Base-by-base conservation (phyloP, 306 rosid genomes). In the Acacia melanoxylon region DNA sequence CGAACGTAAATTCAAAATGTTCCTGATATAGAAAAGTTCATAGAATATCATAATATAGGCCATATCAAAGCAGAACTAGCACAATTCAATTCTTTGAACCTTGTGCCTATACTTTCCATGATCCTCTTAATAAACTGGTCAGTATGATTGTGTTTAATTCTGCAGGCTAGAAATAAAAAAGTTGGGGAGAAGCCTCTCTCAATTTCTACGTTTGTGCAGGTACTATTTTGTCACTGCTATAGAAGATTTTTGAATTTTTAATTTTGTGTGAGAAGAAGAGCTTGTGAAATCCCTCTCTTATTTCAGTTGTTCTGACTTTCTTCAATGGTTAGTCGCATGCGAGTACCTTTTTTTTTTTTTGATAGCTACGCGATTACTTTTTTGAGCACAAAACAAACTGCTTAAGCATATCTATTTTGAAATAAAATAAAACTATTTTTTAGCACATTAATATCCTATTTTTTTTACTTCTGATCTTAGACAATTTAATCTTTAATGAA, bases 171-270 rank as follows among this genome's bases (percentile, higher is more conserved):
- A 90, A 48, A 92, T 75, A 92, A 94, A 86, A 96, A 94, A 80
- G 99, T 96, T 66, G 99, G 99, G 88, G 99, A 96, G 91, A 96
- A 92, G 80, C 93, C 99, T 85, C 99, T 95, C 84, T 93, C 99
- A 59, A 29, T 96, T 82, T 92, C 98, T 68, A 88, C 93, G 68
- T 85, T 96, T 46, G 22, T 86, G 85, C 99, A 96, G 99, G 99
- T 96, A 88, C 71, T 68, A 70, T 22, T 37, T 67, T 41, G 10
- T 80, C 77, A 15, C 44, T 76, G 37, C 37, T 8, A 65, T 42
- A 5, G 49, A 54, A 20, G 40, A 42, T 70, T 80, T 80, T 83
- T 41, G 61, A 61, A 62, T 61, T 79, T 22, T 80, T 73, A 73
- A 35, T 68, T 75, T 74, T 81, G 46, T 15, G 22, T 44, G 74